Evolutionary conservation across 495 filamentous ascomycete species (phyloP).

Genomic region (Aspergillus coremiiformis): DNA sequence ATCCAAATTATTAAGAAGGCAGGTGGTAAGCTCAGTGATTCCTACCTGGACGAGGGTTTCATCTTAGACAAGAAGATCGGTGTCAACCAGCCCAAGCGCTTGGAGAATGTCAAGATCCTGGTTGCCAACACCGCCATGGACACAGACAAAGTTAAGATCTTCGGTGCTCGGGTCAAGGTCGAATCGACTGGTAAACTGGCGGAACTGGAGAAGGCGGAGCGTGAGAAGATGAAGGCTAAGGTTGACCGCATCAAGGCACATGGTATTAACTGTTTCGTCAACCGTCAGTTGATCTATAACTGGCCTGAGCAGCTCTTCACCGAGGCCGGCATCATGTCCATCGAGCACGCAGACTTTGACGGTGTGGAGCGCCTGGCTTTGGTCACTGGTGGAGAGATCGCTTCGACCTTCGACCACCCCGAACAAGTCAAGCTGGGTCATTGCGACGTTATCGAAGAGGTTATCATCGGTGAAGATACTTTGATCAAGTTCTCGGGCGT

Average conservation of each 20-base stretch:
- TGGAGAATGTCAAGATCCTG: constrained; percentile 97
- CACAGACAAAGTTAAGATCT: constrained; percentile 99
- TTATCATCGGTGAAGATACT: constrained; percentile 96
- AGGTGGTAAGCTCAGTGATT: constrained; percentile 92
- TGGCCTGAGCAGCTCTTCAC: constrained; percentile 99
- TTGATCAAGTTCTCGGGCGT: constrained; percentile 96
- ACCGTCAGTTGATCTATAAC: constrained; percentile 98
- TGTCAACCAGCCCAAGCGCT: constrained; percentile 93
- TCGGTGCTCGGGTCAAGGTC: constrained; percentile 89
- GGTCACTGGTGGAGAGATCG: constrained; percentile 94
- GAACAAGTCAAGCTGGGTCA: constrained; percentile 93
- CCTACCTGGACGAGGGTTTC: constrained; percentile 95
- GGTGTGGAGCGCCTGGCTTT: constrained; percentile 91
- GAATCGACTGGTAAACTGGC: constrained; percentile 92
- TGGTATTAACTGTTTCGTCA: constrained; percentile 99
- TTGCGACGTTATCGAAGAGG: constrained; percentile 93
- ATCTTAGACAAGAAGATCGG: constrained; percentile 98
- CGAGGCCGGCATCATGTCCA: constrained; percentile 94
- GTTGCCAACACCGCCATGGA: constrained; percentile 99
- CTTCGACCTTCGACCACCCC: constrained; percentile 96
- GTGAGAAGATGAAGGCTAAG: constrained; percentile 98
- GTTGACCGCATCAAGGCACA: constrained; percentile 98
- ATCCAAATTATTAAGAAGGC: constrained; percentile 99
- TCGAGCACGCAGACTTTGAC: constrained; percentile 98
- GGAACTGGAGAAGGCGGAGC: constrained; percentile 93